Percentiles rank a stretch among this genome's conserved stretches.
phyloP scores from a whole-genome alignment of 805 yeast genomes.

The Myxozyma mucilagina region DNA sequence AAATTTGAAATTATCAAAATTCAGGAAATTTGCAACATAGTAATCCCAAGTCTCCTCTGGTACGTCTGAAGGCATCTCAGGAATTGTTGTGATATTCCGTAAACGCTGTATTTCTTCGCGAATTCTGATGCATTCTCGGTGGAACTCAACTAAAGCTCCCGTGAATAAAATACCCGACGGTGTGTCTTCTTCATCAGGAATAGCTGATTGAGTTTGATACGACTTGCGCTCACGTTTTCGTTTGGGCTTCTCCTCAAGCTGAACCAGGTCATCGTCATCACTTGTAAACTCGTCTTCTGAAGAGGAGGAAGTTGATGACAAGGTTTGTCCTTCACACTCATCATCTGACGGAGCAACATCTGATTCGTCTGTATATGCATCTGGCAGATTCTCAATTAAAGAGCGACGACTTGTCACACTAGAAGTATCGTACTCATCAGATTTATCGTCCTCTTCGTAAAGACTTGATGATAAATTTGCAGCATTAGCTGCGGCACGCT shows the following conservation, averaged over 20 bases:
- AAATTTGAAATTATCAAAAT: slow-evolving; percentile 16
- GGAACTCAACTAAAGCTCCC: slow-evolving; percentile 20
- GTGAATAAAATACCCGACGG: slow-evolving; percentile 18
- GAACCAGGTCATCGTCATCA: slow-evolving; percentile 8
- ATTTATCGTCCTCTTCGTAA: background rate
- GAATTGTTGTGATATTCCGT: slow-evolving; percentile 20
- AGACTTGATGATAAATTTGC: background rate
- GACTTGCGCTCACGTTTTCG: background rate
- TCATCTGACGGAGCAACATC: slow-evolving; percentile 1
- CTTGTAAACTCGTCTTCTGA: slow-evolving; percentile 1
- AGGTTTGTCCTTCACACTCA: slow-evolving; percentile 8
- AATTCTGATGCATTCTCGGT: slow-evolving; percentile 26
- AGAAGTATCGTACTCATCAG: background rate
- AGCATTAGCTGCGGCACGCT: slow-evolving; percentile 12
- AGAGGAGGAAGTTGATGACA: background rate
- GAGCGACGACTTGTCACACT: background rate
- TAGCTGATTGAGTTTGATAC: background rate
- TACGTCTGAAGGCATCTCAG: slow-evolving; percentile 30
- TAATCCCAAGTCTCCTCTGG: slow-evolving; percentile 29
- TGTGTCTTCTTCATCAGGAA: slow-evolving; percentile 15
- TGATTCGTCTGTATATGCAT: slow-evolving; percentile 13
- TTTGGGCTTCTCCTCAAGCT: background rate
- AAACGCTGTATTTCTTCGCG: slow-evolving; percentile 24
- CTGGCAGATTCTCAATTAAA: slow-evolving; percentile 12
- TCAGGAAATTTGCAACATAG: slow-evolving; percentile 19